Evolutionary conservation across 805 yeast species (phyloP), one percentile per base, ranked within the genome.

Genomic region (Lachancea dasiensis): DNA sequence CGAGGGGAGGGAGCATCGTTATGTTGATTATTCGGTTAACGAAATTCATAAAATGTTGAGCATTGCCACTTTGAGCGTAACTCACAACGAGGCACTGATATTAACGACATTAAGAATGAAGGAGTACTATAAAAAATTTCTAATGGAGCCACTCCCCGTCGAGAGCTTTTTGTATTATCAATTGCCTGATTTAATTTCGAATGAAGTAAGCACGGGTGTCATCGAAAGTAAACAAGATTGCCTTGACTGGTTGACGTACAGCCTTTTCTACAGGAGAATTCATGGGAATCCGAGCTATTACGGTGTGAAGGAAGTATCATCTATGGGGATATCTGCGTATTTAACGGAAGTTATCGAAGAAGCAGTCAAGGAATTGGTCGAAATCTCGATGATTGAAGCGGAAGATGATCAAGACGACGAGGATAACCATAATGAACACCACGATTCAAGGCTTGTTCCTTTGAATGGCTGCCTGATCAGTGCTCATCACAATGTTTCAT

Each of bases 271-370:
- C 60, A 69, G 94, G 46, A 68, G 97, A 35, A 56, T 92, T 15
- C 81, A 77, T 39, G 69, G 74, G 24, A 92, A 92, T 56, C 97
- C 98, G 3, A 77, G 92, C 41, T 92, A 73, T 55, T 92, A 92
- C 54, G 95, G 87, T n/a, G 72, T 86, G 6, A 67, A 66, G 27
- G 84, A 80, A 43, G 66, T 70, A 3, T 64, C 83, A 1, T 76
- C 76, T 30, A 60, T 71, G 21, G 95, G 94, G 0, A 58, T 90
- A 5, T 86, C 95, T 1, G 89, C 82, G 38, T 86, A 70, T 57
- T 62, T 92, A 28, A 87, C 97, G 0, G 96, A 87, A 32, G 54
- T 86, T 9, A 81, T 90, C 9, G 97, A 92, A 53, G 64, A 62
- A 5, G 68, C 85, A 0, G 52, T 90, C 45, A 69, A 68, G 22